Percentiles rank a stretch among this genome's conserved stretches.
Evolutionary conservation across 2,329 filamentous ascomycete genomes (phyloP).

Genomic region (Claviceps spartinae): DNA sequence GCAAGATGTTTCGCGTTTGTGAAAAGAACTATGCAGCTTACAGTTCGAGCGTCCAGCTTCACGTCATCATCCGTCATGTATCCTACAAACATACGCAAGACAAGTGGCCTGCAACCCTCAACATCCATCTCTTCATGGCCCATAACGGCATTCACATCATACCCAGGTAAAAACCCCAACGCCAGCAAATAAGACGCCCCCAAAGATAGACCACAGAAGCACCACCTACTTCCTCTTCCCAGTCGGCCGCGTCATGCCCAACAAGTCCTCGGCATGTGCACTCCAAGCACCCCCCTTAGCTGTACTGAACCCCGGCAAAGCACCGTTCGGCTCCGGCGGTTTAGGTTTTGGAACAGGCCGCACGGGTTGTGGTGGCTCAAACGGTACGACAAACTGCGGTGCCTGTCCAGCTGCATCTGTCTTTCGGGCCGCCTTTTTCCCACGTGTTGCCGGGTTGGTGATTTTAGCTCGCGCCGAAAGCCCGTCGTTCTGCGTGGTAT

Average conservation of each 20-base stretch:
- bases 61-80: too few relatives aligned
- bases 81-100: too few relatives aligned
- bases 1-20: too few relatives aligned
- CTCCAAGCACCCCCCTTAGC: slow-evolving; percentile 54
- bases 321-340: slow-evolving; percentile 5
- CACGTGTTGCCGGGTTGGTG: slow-evolving; percentile 36
- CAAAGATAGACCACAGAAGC: too few relatives aligned
- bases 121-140: too few relatives aligned
- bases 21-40: too few relatives aligned
- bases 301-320: slow-evolving; percentile 31
- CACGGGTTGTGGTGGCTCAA: slow-evolving; percentile 15
- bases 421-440: slow-evolving; percentile 37
- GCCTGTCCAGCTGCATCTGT: slow-evolving; percentile 36
- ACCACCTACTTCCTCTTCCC: slow-evolving; percentile 6
- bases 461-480: slow-evolving; percentile 13
- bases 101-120: too few relatives aligned
- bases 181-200: background rate
- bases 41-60: too few relatives aligned
- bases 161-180: too few relatives aligned
- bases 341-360: background rate
- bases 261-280: slow-evolving; percentile 51
- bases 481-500: background rate
- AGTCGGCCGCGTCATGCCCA: slow-evolving; percentile 45
- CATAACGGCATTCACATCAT: too few relatives aligned
- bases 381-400: slow-evolving; percentile 28